Evolutionary conservation across 1,284 basidiomycete genomes (phyloP), one percentile per base, ranked within the genome.

Genomic region (Rhodotorula sp.): DNA sequence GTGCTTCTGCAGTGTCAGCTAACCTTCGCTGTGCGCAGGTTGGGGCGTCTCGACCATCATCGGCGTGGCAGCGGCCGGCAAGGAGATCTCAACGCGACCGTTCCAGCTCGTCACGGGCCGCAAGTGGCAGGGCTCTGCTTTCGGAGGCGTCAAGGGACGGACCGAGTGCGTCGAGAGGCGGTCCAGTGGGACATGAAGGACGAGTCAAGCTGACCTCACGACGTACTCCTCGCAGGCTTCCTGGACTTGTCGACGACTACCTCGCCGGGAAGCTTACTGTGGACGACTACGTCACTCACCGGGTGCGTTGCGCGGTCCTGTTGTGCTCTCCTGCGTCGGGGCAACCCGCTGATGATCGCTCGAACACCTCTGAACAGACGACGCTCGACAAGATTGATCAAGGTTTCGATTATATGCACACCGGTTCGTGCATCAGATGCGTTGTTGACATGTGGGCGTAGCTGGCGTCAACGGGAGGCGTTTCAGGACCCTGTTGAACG

Each of bases 31-130:
- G 22, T 13, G 17, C 7, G 9, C 68, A 74, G 94, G 94, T n/a
- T 97, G 94, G 94, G 95, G 96, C 79, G 89, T 97, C 52, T 92
- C 89, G 73, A 98, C 93, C 62, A 82, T 98, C 76, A 97, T 98
- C 73, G 96, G 82, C 61, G 82, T 82, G 32, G 82, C 82, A 27
- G 81, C 77, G 20, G 77, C 96, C n/a, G 96, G 96, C 10, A 89
- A 96, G 79, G 95, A 99, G 82, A 98, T 99, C 78, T 87, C 92
- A 17, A 99, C 96, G 59, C 86, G 96, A 72, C 95, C 95, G 86
- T 92, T 81, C 79, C 85, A 87, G 79, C 83, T 87, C 56, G 86
- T 93, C 39, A 99, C 96, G 62, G 96, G 96, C 67, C 89, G 96
- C 72, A 90, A 88, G 66, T 98, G 96, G 95, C 89, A 94, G 79